Percentiles rank a stretch among this genome's conserved stretches.
Evolutionary conservation across 1,139 yeast genomes (phyloP).

Genomic region (Pichia terricola): DNA sequence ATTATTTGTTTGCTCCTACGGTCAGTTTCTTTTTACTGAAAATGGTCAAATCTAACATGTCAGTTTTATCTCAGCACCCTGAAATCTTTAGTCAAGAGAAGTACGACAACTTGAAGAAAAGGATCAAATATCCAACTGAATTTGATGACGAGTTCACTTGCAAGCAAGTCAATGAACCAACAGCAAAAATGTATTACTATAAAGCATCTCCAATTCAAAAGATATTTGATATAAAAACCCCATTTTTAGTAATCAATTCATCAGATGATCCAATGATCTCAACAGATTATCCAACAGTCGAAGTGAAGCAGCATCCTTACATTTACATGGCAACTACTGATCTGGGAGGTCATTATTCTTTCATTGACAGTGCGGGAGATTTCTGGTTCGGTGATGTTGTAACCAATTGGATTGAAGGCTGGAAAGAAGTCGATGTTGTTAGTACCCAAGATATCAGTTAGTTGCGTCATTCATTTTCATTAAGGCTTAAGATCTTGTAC

Average conservation of each 20-base stretch:
- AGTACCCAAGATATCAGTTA: constrained; percentile 8
- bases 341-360: constrained; percentile 61
- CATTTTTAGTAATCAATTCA: constrained; percentile 61
- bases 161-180: constrained; percentile 58
- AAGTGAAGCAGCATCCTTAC: constrained; percentile 46
- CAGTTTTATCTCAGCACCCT: constrained; percentile 33
- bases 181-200: constrained; percentile 62
- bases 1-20: constrained; percentile 49
- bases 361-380: constrained; percentile 44
- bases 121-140: constrained; percentile 34
- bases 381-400: constrained; percentile 70
- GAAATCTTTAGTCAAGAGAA: constrained; percentile 24
- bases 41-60: constrained; percentile 37
- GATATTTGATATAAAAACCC: constrained; percentile 49
- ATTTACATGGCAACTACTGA: constrained; percentile 44
- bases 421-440: constrained; percentile 29
- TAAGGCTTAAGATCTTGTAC: neutral
- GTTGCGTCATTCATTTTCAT: constrained; percentile 3
- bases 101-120: constrained; percentile 22
- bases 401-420: constrained; percentile 48
- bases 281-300: constrained; percentile 37
- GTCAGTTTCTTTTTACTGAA: constrained; percentile 45
- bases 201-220: constrained; percentile 56
- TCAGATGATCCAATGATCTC: constrained; percentile 79
- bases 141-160: constrained; percentile 71